Conservation (phyloP, 495 filamentous ascomycete genomes). For the Umbilicaria muhlenbergii region DNA sequence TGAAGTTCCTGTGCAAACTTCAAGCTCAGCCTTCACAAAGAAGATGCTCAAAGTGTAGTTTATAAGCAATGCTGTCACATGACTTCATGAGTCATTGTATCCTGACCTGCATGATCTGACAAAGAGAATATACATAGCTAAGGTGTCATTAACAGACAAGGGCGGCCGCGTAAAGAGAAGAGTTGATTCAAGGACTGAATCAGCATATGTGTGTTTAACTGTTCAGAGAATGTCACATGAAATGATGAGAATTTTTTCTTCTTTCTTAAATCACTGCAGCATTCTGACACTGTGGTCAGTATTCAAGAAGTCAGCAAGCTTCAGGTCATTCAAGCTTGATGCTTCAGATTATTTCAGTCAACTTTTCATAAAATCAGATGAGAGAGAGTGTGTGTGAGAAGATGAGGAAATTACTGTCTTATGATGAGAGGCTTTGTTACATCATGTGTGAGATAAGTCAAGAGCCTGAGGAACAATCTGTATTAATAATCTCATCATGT, state of each 20-base stretch:
- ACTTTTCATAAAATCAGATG: conserved; percentile 14
- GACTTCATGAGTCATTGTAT: conserved; percentile 17
- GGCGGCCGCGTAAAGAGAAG: conserved; percentile 16
- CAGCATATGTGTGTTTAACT: conserved; percentile 19
- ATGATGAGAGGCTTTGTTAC: no score
- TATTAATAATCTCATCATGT: no score
- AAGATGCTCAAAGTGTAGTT: conserved; percentile 20
- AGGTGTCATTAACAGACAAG: conserved; percentile 18
- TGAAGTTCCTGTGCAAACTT: conserved; percentile 17
- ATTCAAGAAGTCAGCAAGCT: conserved; percentile 16
- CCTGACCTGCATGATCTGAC: conserved; percentile 17
- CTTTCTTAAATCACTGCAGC: conserved; percentile 17
- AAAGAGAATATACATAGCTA: conserved; percentile 18
- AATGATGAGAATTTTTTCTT: conserved; percentile 18
- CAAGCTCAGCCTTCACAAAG: conserved; percentile 16
- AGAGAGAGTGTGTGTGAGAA: no score
- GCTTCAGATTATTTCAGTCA: conserved; percentile 14
- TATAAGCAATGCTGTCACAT: conserved; percentile 15
- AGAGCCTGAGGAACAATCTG: no score
- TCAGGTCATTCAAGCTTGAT: conserved; percentile 14
- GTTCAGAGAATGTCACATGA: conserved; percentile 16
- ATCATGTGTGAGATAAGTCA: no score
- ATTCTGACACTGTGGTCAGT: conserved; percentile 17
- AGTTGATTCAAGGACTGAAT: conserved; percentile 16
- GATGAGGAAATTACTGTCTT: no score